phyloP scores from a whole-genome alignment of 768 basidiomycete species.

The Russula sp. region DNA sequence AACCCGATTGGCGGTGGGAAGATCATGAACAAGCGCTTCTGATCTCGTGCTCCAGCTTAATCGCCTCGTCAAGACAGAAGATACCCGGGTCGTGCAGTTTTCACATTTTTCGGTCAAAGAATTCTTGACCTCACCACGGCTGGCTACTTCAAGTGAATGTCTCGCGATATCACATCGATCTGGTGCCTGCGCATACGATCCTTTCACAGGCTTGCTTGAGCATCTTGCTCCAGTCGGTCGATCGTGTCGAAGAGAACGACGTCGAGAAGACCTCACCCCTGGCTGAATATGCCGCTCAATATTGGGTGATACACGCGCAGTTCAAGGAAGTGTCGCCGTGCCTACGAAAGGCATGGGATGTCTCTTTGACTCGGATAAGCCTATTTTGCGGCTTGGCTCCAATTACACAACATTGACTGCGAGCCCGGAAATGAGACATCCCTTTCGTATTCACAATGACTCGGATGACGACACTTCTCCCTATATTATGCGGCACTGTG shows the following conservation, averaged over 20 bases:
- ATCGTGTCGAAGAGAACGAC: neutral
- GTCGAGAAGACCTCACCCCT: neutral
- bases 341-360: neutral
- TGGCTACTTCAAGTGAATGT: neutral
- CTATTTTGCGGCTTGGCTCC: neutral
- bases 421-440: neutral
- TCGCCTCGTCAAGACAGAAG: neutral
- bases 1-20: neutral
- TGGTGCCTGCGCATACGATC: neutral
- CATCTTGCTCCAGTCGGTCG: neutral
- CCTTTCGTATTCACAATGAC: neutral
- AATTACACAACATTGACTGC: neutral
- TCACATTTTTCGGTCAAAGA: constrained; percentile 14
- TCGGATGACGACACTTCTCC: neutral
- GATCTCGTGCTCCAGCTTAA: neutral
- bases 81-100: constrained; percentile 6
- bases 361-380: neutral
- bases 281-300: neutral
- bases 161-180: constrained; percentile 6
- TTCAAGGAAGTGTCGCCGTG: neutral
- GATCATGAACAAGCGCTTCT: constrained; percentile 10
- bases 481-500: constrained; percentile 4
- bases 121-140: constrained; percentile 2
- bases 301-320: neutral
- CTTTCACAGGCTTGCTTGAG: constrained; percentile 1